Conservation (phyloP, 352 stramenopile species). For the Stramenopiles sp. region DNA sequence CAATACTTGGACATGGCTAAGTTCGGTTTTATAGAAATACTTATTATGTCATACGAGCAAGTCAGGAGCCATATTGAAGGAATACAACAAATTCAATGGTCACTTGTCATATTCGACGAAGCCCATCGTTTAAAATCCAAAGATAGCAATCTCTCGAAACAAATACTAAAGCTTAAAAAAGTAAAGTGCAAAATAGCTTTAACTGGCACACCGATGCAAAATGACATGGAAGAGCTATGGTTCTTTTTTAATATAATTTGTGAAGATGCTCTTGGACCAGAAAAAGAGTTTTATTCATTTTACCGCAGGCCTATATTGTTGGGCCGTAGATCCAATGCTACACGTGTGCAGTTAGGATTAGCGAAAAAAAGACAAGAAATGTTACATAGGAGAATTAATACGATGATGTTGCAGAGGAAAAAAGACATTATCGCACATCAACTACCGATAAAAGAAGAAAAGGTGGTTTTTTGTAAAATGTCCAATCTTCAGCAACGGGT, state of each 20-base stretch:
- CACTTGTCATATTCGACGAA: constrained; percentile 93
- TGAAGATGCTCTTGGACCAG: constrained; percentile 79
- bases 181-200: constrained; percentile 80
- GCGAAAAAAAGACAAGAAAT: no score
- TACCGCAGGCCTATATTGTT: no score
- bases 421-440: no score
- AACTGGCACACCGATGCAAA: constrained; percentile 88
- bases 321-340: neutral
- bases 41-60: constrained; percentile 76
- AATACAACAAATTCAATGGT: constrained; percentile 90
- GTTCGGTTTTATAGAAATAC: constrained; percentile 86
- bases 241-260: constrained; percentile 33
- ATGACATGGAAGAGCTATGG: constrained; percentile 27
- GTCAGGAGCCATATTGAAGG: constrained; percentile 88
- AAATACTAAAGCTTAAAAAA: constrained; percentile 72
- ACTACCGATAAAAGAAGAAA: no score
- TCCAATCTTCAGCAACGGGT: no score
- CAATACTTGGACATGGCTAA: no score
- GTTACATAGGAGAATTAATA: no score
- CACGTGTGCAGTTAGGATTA: no score
- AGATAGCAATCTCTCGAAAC: constrained; percentile 83
- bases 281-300: constrained; percentile 43
- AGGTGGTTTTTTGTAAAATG: no score
- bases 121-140: constrained; percentile 96
- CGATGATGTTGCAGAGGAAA: no score